Evolutionary conservation across 2,329 filamentous ascomycete species (phyloP), one percentile per base, ranked within the genome.

Genomic region (Trichoderma atrobrunneum): DNA sequence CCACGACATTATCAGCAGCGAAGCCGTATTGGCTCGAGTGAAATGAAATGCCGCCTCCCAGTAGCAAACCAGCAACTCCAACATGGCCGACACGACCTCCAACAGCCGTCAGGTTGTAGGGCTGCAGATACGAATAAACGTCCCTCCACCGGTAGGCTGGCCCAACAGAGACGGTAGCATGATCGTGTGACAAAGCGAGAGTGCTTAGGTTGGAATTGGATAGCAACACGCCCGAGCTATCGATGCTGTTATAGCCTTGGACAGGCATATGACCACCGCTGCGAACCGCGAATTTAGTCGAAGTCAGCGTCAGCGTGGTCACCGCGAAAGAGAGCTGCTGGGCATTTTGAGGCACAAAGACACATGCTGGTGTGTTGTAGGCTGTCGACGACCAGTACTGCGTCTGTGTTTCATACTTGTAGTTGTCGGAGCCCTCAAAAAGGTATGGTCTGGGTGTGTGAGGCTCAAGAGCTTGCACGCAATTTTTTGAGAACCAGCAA

Each of bases 1-100:
- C 80, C 26, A 77, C 74, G 14, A 86, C 81, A 12, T 81, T 84
- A 76, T 87, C 85, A 73, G 83, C 85, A 8, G 80, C 83, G 75
- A 83, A 85, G 7, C 87, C 87, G 36, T 83, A 77, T 0, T 78
- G 78, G 0, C 82, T 81, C 1, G 74, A 74, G 63, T 73, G 74
- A 64, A 74, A 76, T n/a, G 76, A 74, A 34, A 73, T 76, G 3
- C 77, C 77, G 0, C 78, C 78, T 14, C 78, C 79, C 3, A 79
- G 75, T 10, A 79, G 71, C 6, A 80, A 73, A 2, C 79, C 78
- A 8, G 74, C 77, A 12, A 80, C 77, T 10, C 79, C 79, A 7
- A 80, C 78, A 24, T 77, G 74, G 0, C 81, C 78, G 14, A 81
- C 79, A 18, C 86, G 80, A 1, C 85, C 85, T 0, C 85, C 85